A percentile compares a stretch with the other conserved stretches of the same genome.
Conservation (phyloP, 345 rosid species). For the Dimocarpus longan region DNA sequence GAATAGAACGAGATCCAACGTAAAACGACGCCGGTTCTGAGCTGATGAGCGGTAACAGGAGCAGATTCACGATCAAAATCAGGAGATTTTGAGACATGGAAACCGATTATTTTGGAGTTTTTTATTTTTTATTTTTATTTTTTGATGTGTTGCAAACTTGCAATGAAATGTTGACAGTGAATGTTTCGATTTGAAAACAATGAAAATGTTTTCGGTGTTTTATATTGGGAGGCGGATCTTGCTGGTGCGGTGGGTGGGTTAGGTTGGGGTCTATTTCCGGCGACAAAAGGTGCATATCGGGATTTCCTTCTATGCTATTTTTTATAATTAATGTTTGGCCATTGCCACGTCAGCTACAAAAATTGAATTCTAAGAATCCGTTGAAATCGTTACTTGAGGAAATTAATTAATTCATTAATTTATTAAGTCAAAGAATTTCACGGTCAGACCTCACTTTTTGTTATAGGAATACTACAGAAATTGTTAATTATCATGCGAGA, state of each 20-base stretch:
- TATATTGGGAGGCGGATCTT: constrained; percentile 5
- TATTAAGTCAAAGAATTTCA: too few relatives aligned
- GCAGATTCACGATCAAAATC: constrained; percentile 40
- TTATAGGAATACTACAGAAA: too few relatives aligned
- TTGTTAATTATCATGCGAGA: too few relatives aligned
- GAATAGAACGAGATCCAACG: constrained; percentile 64
- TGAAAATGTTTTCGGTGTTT: too few relatives aligned
- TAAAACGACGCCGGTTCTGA: constrained; percentile 41
- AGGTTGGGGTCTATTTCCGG: constrained; percentile 5
- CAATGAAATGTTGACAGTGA: too few relatives aligned
- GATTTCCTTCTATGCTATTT: background rate
- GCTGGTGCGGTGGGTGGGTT: constrained; percentile 2
- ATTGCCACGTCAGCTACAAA: background rate
- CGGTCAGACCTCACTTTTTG: too few relatives aligned
- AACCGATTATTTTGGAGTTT: background rate
- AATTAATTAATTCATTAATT: too few relatives aligned
- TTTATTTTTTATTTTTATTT: too few relatives aligned
- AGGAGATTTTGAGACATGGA: constrained; percentile 53
- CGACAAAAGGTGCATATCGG: background rate
- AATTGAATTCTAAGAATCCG: background rate
- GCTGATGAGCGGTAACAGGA: constrained; percentile 25
- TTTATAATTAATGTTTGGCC: background rate
- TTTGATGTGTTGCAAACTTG: too few relatives aligned
- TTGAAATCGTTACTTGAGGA: too few relatives aligned
- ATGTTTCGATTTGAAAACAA: too few relatives aligned